Conservation (phyloP, 192 early-diverging fungal genomes). For the Gamsiella multidivaricata region DNA sequence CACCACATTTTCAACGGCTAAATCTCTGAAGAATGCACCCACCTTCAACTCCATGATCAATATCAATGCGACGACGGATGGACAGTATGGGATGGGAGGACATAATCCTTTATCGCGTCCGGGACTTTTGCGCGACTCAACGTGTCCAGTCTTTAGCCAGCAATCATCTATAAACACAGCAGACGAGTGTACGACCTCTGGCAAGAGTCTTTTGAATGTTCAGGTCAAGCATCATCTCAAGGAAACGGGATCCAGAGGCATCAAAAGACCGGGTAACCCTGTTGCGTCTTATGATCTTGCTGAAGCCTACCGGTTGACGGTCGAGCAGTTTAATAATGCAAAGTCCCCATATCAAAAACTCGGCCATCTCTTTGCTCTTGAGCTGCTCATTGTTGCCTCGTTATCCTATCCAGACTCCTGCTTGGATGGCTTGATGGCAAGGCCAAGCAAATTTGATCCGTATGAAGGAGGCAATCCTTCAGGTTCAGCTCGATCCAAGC, state of each 20-base stretch:
- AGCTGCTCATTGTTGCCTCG: slow-evolving; percentile 52
- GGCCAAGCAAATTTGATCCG: not conserved
- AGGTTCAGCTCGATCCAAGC: no score
- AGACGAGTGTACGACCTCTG: not conserved
- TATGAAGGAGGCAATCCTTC: not conserved
- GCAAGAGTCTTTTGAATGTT: slow-evolving; percentile 12
- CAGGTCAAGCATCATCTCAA: not conserved
- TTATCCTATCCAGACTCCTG: slow-evolving; percentile 52
- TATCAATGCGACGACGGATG: no score
- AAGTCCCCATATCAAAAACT: slow-evolving; percentile 56
- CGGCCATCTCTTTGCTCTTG: slow-evolving; percentile 45
- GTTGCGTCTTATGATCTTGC: slow-evolving; percentile 31
- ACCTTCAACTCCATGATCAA: not conserved
- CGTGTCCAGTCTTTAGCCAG: not conserved
- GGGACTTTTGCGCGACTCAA: not conserved
- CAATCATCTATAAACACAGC: not conserved
- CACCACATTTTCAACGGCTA: slow-evolving; percentile 1
- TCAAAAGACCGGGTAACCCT: not conserved
- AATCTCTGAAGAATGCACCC: not conserved
- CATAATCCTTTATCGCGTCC: not conserved
- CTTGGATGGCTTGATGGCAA: not conserved
- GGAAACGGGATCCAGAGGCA: not conserved
- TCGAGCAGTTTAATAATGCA: slow-evolving; percentile 38
- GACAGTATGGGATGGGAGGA: not conserved
- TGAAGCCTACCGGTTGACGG: slow-evolving; percentile 36